These are phyloP conservation scores for Aspergillus mulundensis DNA, from an alignment of 495 filamentous ascomycete genomes.

Conservation along the genomic window DNA sequence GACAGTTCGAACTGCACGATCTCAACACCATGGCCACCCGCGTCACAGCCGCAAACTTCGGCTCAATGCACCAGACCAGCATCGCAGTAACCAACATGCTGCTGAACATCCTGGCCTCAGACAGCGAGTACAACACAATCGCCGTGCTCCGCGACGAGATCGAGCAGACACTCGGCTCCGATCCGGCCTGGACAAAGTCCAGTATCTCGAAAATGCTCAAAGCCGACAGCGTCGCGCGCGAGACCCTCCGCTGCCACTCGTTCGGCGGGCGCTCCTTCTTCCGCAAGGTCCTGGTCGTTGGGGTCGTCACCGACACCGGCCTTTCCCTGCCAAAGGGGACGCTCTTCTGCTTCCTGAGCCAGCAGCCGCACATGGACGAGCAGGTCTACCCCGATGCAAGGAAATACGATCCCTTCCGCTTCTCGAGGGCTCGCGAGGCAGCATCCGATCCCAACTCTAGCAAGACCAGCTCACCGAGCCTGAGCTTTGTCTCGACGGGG, in stretches of 20 bases:
- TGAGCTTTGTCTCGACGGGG: constrained; percentile 18
- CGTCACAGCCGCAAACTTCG: constrained; percentile 43
- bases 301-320: constrained; percentile 22
- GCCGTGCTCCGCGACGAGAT: constrained; percentile 31
- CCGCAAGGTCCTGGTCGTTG: constrained; percentile 26
- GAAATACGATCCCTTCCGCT: constrained; percentile 34
- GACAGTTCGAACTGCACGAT: constrained; percentile 27
- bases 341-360: constrained; percentile 25
- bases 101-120: constrained; percentile 39
- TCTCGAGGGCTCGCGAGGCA: constrained; percentile 21
- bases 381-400: constrained; percentile 26
- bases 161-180: constrained; percentile 6
- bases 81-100: constrained; percentile 42
- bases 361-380: constrained; percentile 26
- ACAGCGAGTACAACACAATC: constrained; percentile 33
- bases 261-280: constrained; percentile 29
- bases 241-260: constrained; percentile 34
- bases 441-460: neutral
- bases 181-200: constrained; percentile 28
- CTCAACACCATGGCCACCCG: constrained; percentile 28
- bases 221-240: constrained; percentile 36
- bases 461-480: too few relatives aligned
- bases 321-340: constrained; percentile 30
- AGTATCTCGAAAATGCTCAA: constrained; percentile 28
- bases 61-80: constrained; percentile 48